Percentiles rank a stretch among this genome's conserved stretches.
Conservation (phyloP, 176 grass and related monocot genomes). For the Echinochloa phyllopogon region DNA sequence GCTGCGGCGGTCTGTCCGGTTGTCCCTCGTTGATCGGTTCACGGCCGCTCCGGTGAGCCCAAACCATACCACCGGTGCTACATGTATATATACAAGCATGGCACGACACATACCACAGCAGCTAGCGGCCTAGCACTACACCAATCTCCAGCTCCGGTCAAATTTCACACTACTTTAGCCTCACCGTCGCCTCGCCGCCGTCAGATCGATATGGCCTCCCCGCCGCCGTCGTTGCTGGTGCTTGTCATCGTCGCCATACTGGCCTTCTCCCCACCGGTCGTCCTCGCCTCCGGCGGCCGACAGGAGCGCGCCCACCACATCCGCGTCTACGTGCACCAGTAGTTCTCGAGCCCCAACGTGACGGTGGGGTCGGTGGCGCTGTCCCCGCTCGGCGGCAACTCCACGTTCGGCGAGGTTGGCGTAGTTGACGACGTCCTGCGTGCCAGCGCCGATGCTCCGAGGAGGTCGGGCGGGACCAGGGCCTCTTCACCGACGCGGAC, state of each 20-base stretch:
- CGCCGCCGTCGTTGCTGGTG: not conserved
- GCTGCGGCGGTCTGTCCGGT: too few relatives aligned
- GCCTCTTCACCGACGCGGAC: conserved; percentile 30
- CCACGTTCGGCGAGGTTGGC: conserved; percentile 39
- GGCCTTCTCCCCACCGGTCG: not conserved
- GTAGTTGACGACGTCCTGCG: conserved; percentile 44
- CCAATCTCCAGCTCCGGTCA: not conserved
- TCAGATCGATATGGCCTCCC: conserved; percentile 26
- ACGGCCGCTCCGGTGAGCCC: not conserved
- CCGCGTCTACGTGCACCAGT: conserved; percentile 47
- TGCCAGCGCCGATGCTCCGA: not conserved
- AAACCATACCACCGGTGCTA: not conserved
- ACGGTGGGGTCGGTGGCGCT: conserved; percentile 2
- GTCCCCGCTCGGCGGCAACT: conserved; percentile 8
- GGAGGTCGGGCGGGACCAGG: conserved; percentile 27
- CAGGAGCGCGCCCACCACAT: conserved; percentile 21
- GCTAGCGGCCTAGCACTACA: too few relatives aligned
- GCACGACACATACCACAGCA: not conserved
- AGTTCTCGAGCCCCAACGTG: conserved; percentile 3
- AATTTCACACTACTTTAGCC: too few relatives aligned
- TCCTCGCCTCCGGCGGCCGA: not conserved
- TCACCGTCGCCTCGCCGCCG: not conserved
- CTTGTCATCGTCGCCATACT: not conserved
- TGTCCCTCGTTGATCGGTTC: not conserved
- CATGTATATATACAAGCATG: not conserved